Evolutionary conservation across 352 stramenopile genomes (phyloP).

Genomic region (Pythium volutum): DNA sequence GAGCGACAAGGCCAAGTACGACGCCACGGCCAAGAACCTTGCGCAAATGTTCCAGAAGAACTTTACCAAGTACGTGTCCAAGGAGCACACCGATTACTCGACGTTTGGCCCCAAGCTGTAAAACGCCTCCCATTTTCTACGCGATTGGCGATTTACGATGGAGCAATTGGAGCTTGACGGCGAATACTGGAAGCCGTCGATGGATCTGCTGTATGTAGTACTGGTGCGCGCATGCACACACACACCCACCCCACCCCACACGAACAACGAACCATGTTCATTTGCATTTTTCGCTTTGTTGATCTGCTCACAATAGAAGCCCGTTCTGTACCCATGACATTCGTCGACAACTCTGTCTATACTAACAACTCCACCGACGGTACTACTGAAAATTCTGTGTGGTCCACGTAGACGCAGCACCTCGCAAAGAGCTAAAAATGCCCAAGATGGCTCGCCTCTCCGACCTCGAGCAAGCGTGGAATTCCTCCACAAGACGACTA

Average conservation of each 20-base stretch:
- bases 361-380: slow-evolving; percentile 14
- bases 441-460: neutral
- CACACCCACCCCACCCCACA: too few species aligned
- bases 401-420: slow-evolving; percentile 3
- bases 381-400: slow-evolving; percentile 6
- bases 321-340: slow-evolving; percentile 15
- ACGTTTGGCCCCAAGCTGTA: slow-evolving; percentile 90
- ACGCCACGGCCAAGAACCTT: slow-evolving; percentile 70
- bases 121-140: too few species aligned
- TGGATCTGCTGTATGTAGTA: neutral
- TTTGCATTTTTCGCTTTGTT: neutral
- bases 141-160: neutral
- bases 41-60: slow-evolving; percentile 76
- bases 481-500: neutral
- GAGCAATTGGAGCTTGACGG: neutral
- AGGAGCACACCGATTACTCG: slow-evolving; percentile 95
- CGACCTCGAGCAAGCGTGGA: neutral
- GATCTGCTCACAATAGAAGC: slow-evolving; percentile 19
- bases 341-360: slow-evolving; percentile 13
- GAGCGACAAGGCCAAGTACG: slow-evolving; percentile 73
- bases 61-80: slow-evolving; percentile 93
- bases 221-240: neutral
- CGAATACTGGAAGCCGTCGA: slow-evolving; percentile 13
- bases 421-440: slow-evolving; percentile 10
- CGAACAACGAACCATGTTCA: neutral